phyloP scores from a whole-genome alignment of 441 rosid species.

The Melastoma candidum region DNA sequence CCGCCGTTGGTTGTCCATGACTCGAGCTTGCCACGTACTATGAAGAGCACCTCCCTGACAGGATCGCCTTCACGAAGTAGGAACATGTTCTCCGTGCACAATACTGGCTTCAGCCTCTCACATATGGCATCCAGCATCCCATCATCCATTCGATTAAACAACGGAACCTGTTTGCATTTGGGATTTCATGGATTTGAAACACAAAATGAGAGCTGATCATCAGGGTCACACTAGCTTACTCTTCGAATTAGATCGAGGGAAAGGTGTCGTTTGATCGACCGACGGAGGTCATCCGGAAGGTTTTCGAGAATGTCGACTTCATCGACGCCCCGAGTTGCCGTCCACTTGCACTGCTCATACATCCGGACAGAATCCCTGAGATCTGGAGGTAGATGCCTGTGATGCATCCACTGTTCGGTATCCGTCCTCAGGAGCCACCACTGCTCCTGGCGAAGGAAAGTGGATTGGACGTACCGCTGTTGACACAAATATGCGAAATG shows the following conservation, averaged over 20 bases:
- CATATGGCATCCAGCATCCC: conserved; percentile 62
- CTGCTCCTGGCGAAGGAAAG: conserved; percentile 76
- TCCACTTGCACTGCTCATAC: conserved; percentile 80
- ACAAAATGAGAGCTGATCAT: too few species aligned
- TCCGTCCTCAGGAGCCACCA: conserved; percentile 88
- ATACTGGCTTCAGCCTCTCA: conserved; percentile 51
- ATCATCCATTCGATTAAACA: conserved; percentile 69
- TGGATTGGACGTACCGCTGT: conserved; percentile 79
- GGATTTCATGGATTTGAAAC: too few species aligned
- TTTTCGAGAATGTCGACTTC: conserved; percentile 66
- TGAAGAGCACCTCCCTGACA: conserved; percentile 58
- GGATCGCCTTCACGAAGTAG: conserved; percentile 65
- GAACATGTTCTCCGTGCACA: conserved; percentile 48
- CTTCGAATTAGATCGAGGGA: conserved; percentile 80
- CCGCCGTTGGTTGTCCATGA: conserved; percentile 69
- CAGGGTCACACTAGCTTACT: conserved; percentile 28
- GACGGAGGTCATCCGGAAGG: conserved; percentile 70
- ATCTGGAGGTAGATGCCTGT: conserved; percentile 70
- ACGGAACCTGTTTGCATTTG: conserved; percentile 33
- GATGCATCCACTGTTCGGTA: conserved; percentile 89
- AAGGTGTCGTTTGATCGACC: conserved; percentile 83
- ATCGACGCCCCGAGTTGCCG: conserved; percentile 81
- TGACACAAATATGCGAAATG: too few species aligned
- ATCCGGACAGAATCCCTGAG: conserved; percentile 55
- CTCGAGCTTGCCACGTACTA: conserved; percentile 56